These are phyloP conservation scores for Thalassia testudinum DNA, from an alignment of 116 monocot genomes.

Conservation along the genomic window DNA sequence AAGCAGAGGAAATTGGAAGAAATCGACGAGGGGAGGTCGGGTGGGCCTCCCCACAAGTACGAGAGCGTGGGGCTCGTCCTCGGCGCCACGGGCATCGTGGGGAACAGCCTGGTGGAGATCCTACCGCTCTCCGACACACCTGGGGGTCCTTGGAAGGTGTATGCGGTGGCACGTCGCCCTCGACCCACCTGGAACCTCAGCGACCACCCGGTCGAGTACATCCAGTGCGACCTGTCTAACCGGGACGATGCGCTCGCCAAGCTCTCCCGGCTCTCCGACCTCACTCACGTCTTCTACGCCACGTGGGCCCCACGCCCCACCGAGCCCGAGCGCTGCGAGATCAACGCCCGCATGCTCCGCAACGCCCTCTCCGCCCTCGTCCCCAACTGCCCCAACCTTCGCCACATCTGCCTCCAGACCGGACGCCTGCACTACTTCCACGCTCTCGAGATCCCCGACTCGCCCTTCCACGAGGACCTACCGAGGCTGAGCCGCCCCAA, in stretches of 20 bases:
- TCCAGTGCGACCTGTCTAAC: conserved; percentile 70
- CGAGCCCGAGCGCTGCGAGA: conserved; percentile 27
- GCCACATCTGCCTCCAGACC: too few relatives aligned
- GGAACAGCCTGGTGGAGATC: too few relatives aligned
- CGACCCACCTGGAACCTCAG: conserved; percentile 13
- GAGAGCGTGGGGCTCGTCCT: too few relatives aligned
- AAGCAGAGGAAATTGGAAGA: conserved; percentile 24
- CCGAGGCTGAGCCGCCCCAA: conserved; percentile 48
- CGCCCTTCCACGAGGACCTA: conserved; percentile 61
- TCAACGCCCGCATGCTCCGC: too few relatives aligned
- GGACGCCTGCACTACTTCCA: conserved; percentile 60
- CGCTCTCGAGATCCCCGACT: conserved; percentile 44
- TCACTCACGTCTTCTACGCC: conserved; percentile 82
- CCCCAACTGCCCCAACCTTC: conserved; percentile 79
- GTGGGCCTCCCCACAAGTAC: conserved; percentile 10
- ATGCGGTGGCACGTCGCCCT: conserved; percentile 65
- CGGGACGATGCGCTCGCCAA: conserved; percentile 26
- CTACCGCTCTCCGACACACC: conserved; percentile 83
- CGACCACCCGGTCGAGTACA: conserved; percentile 20
- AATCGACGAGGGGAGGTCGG: conserved; percentile 9
- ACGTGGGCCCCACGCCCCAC: conserved; percentile 23
- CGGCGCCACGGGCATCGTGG: too few relatives aligned
- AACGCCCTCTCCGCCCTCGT: conserved; percentile 47
- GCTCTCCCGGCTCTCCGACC: conserved; percentile 53
- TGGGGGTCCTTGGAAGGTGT: conserved; percentile 95